Percentiles rank a stretch among this genome's conserved stretches.
These are phyloP conservation scores for Arabidopsis lyrata DNA, from an alignment of 441 rosid genomes.

Conservation along the genomic window DNA sequence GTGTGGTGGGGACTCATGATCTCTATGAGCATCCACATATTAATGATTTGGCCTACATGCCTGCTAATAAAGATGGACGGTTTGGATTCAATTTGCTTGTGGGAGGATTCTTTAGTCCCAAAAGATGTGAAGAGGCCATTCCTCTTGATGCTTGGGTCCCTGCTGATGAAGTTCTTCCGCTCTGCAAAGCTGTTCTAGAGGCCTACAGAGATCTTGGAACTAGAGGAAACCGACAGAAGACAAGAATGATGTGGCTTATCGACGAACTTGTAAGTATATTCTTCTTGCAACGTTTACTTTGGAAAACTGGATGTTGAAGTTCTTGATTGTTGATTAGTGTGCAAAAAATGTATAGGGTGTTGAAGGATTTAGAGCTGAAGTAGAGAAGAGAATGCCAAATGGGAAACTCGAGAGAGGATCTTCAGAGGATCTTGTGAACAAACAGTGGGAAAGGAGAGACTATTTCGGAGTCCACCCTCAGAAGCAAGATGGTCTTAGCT, in stretches of 20 bases:
- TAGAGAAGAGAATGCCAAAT: conserved; percentile 74
- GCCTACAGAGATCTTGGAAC: conserved; percentile 88
- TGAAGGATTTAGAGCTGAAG: conserved; percentile 85
- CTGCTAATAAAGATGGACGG: conserved; percentile 74
- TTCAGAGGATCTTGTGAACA: conserved; percentile 66
- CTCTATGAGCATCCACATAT: conserved; percentile 98
- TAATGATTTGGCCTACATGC: conserved; percentile 96
- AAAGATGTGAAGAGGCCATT: conserved; percentile 83
- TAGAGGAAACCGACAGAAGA: conserved; percentile 90
- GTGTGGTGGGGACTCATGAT: conserved; percentile 94
- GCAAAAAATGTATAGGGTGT: conserved; percentile 57
- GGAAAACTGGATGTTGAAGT: neutral
- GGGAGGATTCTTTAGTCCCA: conserved; percentile 94
- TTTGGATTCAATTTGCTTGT: conserved; percentile 92
- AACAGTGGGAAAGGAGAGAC: conserved; percentile 86
- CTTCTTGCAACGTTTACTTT: neutral
- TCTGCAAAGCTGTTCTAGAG: conserved; percentile 83
- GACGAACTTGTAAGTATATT: conserved; percentile 81
- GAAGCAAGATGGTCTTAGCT: conserved; percentile 85
- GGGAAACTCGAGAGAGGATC: conserved; percentile 72
- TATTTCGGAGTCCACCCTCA: conserved; percentile 84
- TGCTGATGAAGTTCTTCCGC: conserved; percentile 71
- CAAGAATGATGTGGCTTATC: conserved; percentile 98
- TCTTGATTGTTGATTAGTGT: conserved; percentile 5
- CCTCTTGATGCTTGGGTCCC: conserved; percentile 97